Conservation (phyloP, 2,329 filamentous ascomycete genomes). For the Monosporascus ibericus region DNA sequence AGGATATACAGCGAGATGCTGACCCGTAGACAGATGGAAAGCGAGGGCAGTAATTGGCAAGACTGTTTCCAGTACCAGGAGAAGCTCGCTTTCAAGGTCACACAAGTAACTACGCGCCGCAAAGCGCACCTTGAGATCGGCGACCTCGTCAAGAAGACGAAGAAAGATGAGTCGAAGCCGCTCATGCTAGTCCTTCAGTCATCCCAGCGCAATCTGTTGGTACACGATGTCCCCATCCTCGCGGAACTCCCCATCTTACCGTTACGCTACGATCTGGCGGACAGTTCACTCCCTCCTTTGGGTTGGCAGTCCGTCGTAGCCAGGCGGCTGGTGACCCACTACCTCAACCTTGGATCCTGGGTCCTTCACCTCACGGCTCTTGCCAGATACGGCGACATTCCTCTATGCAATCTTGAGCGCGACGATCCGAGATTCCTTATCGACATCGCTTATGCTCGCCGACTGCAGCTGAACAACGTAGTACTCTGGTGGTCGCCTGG, state of each 20-base stretch:
- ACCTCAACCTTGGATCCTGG: constrained; percentile 90
- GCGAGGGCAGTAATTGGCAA: constrained; percentile 66
- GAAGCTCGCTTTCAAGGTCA: constrained; percentile 76
- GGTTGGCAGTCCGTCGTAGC: constrained; percentile 91
- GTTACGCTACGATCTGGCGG: constrained; percentile 73
- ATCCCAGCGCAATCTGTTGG: constrained; percentile 70
- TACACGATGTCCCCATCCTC: constrained; percentile 78
- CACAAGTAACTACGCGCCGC: constrained; percentile 80
- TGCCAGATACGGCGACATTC: constrained; percentile 87
- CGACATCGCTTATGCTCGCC: constrained; percentile 87
- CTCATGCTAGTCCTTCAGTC: constrained; percentile 87
- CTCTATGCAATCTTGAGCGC: constrained; percentile 88
- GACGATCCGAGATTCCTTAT: constrained; percentile 95
- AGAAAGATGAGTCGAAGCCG: constrained; percentile 74
- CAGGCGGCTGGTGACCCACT: constrained; percentile 79
- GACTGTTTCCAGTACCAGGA: constrained; percentile 83
- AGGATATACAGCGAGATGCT: constrained; percentile 81
- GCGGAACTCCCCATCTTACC: constrained; percentile 79
- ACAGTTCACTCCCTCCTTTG: constrained; percentile 82
- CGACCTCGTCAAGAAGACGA: constrained; percentile 84
- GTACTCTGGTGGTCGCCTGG: constrained; percentile 95
- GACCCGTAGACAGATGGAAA: constrained; percentile 57
- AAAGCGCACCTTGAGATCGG: constrained; percentile 85
- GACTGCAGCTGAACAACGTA: constrained; percentile 84
- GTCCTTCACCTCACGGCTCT: constrained; percentile 81